phyloP scores from a whole-genome alignment of 1,284 basidiomycete species.

The Trametes sp. region DNA sequence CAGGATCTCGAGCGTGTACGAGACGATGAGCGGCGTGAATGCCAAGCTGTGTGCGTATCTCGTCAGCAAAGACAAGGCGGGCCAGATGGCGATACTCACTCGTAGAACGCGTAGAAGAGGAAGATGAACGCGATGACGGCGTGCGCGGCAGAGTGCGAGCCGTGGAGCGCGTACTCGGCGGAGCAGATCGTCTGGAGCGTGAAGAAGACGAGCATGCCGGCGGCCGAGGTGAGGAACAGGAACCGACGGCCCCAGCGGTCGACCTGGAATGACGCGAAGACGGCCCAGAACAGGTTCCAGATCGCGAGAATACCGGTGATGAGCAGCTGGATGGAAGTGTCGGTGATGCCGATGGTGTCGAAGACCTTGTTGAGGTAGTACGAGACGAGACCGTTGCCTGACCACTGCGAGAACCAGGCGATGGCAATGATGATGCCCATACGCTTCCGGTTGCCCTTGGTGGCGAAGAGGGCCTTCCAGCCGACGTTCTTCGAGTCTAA shows the following conservation, averaged over 20 bases:
- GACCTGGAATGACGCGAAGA: conserved; percentile 62
- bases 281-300: conserved; percentile 75
- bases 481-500: conserved; percentile 56
- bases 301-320: conserved; percentile 62
- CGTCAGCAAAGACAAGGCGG: neutral
- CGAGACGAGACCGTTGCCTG: conserved; percentile 77
- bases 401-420: conserved; percentile 80
- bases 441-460: conserved; percentile 71
- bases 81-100: conserved; percentile 48
- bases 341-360: conserved; percentile 73
- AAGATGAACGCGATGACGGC: conserved; percentile 82
- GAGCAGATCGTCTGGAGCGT: conserved; percentile 76
- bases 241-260: conserved; percentile 67
- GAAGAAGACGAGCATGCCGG: conserved; percentile 78
- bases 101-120: conserved; percentile 74
- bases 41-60: conserved; percentile 55
- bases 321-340: conserved; percentile 59
- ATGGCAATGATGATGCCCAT: conserved; percentile 73
- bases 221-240: conserved; percentile 69
- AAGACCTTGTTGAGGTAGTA: conserved; percentile 81
- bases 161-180: conserved; percentile 61
- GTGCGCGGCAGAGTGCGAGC: conserved; percentile 57
- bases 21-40: conserved; percentile 77
- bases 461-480: conserved; percentile 65
- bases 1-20: conserved; percentile 79